Evolutionary conservation across 495 filamentous ascomycete species (phyloP).

Genomic region (Apiosordaria backusii): DNA sequence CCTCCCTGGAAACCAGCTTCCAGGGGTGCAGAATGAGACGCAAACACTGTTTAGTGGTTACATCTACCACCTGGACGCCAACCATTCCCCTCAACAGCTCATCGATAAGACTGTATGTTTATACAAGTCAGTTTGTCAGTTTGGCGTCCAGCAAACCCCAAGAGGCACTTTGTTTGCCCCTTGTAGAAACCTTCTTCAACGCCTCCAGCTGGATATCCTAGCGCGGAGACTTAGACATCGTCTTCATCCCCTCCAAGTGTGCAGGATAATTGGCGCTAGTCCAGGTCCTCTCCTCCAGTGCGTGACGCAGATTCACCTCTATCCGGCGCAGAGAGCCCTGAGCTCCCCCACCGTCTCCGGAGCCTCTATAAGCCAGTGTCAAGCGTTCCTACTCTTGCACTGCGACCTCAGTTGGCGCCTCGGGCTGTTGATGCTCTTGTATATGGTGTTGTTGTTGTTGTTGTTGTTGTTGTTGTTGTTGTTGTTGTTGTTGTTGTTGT

Average conservation of each 20-base stretch:
- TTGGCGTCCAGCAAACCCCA: too few relatives aligned
- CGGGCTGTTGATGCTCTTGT: not conserved
- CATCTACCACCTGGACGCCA: not conserved
- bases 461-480: constrained; percentile 3
- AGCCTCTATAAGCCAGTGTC: not conserved
- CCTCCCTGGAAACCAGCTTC: not conserved
- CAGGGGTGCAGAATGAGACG: not conserved
- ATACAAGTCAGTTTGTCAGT: too few relatives aligned
- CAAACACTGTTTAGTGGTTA: not conserved
- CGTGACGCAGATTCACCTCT: not conserved
- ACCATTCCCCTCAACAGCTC: too few relatives aligned
- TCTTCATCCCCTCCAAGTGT: not conserved
- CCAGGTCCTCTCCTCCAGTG: not conserved
- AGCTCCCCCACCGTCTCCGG: not conserved
- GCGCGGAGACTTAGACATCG: not conserved
- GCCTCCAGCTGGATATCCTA: too few relatives aligned
- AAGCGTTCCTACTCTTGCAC: constrained; percentile 1
- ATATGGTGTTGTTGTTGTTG: not conserved
- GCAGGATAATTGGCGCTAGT: not conserved
- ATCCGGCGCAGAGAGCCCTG: not conserved
- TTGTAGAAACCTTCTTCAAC: too few relatives aligned
- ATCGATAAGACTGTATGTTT: too few relatives aligned
- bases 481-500: not conserved
- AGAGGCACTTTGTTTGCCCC: too few relatives aligned
- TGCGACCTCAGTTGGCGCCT: not conserved